Conservation (phyloP, 805 yeast species). For the Sugiyamaella floridensis region DNA sequence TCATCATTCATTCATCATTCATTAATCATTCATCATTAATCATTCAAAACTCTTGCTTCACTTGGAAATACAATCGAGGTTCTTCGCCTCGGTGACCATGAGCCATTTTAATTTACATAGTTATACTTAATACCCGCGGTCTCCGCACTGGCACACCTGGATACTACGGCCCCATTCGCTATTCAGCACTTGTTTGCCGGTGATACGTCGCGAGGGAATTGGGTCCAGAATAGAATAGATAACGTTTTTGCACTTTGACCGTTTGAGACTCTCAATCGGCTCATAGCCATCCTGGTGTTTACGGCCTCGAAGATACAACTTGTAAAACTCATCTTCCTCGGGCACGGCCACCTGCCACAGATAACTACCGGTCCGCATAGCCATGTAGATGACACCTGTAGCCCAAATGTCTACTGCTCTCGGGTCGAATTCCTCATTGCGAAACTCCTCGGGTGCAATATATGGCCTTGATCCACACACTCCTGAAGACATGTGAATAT, state of each 20-base stretch:
- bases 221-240: constrained; percentile 92
- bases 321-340: constrained; percentile 72
- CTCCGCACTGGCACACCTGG: constrained; percentile 67
- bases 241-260: constrained; percentile 88
- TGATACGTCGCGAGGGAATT: constrained; percentile 76
- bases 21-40: not conserved
- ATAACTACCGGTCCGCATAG: constrained; percentile 87
- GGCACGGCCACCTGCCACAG: constrained; percentile 78
- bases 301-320: constrained; percentile 66
- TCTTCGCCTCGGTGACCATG: not conserved
- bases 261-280: constrained; percentile 78
- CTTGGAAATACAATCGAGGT: not conserved
- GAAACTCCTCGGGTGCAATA: constrained; percentile 85
- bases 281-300: constrained; percentile 82
- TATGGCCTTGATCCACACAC: constrained; percentile 85
- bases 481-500: constrained; percentile 62
- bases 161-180: constrained; percentile 96
- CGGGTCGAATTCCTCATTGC: constrained; percentile 57
- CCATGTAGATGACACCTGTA: constrained; percentile 67
- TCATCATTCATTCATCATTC: not conserved
- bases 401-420: constrained; percentile 86
- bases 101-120: not conserved
- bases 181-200: constrained; percentile 78
- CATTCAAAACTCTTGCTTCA: not conserved
- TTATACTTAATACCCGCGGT: constrained; percentile 23